Percentiles rank a stretch among this genome's conserved stretches.
phyloP scores from a whole-genome alignment of 75 land plant species.

The Picea sitchensis region DNA sequence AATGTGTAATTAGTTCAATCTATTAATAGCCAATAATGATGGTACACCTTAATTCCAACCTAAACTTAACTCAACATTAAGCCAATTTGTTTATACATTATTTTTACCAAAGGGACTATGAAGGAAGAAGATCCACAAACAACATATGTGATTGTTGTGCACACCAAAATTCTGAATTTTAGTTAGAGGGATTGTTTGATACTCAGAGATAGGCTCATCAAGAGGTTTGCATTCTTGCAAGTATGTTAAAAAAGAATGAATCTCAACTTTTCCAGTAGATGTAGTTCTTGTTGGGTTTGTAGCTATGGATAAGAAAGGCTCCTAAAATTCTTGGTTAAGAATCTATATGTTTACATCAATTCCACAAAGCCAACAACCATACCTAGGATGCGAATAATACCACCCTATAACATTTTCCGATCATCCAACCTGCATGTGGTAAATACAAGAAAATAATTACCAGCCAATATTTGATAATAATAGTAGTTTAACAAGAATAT shows the following conservation, averaged over 20 bases:
- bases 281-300: constrained; percentile 94
- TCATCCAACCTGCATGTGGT: constrained; percentile 56
- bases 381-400: constrained; percentile 99
- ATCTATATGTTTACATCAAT: constrained; percentile 97
- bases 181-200: constrained; percentile 95
- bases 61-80: background rate
- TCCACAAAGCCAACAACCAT: constrained; percentile 98
- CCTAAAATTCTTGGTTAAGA: constrained; percentile 90
- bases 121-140: background rate
- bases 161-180: constrained; percentile 99
- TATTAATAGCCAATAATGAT: background rate
- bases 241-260: constrained; percentile 96
- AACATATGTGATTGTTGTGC: constrained; percentile 91
- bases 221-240: constrained; percentile 94
- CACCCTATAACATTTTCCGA: constrained; percentile 97
- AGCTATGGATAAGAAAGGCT: constrained; percentile 93
- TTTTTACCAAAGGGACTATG: background rate
- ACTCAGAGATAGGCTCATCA: constrained; percentile 93
- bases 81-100: background rate
- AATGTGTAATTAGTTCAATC: background rate
- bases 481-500: background rate
- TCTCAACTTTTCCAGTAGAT: constrained; percentile 97
- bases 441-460: constrained; percentile 1
- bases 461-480: background rate
- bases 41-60: background rate